Conservation (phyloP, 345 rosid species). For the Ailanthus altissimus region DNA sequence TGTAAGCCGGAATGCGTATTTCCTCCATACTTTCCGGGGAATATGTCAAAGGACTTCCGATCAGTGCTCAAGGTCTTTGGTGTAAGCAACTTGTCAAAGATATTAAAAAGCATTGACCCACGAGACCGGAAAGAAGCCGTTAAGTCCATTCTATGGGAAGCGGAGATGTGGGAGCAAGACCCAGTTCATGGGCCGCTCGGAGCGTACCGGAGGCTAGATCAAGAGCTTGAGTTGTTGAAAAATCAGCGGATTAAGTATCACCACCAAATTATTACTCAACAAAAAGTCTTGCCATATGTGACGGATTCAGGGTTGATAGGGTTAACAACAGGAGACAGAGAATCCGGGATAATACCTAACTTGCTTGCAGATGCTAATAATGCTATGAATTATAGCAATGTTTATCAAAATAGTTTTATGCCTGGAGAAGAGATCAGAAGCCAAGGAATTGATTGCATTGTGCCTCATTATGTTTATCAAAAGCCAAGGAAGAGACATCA, state of each 20-base stretch:
- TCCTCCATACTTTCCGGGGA: constrained; percentile 22
- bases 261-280: not conserved
- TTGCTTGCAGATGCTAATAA: not conserved
- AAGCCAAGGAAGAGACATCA: not conserved
- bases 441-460: not conserved
- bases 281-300: not conserved
- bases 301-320: not conserved
- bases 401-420: not conserved
- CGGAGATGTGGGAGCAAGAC: constrained; percentile 28
- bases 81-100: constrained; percentile 20
- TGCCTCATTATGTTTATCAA: not conserved
- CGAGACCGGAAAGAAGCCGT: constrained; percentile 14
- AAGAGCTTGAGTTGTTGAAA: constrained; percentile 11
- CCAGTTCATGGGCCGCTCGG: constrained; percentile 32
- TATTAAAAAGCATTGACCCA: not conserved
- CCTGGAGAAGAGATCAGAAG: not conserved
- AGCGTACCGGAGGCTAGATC: not conserved
- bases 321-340: not conserved
- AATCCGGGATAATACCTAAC: not conserved
- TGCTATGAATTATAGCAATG: not conserved
- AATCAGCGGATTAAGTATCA: not conserved
- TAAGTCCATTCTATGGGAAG: constrained; percentile 40
- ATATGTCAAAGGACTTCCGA: constrained; percentile 8
- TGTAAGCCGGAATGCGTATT: constrained; percentile 31
- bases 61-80: constrained; percentile 29